Base-by-base conservation (phyloP, 2,329 filamentous ascomycete genomes). In the Colletotrichum sp. region DNA sequence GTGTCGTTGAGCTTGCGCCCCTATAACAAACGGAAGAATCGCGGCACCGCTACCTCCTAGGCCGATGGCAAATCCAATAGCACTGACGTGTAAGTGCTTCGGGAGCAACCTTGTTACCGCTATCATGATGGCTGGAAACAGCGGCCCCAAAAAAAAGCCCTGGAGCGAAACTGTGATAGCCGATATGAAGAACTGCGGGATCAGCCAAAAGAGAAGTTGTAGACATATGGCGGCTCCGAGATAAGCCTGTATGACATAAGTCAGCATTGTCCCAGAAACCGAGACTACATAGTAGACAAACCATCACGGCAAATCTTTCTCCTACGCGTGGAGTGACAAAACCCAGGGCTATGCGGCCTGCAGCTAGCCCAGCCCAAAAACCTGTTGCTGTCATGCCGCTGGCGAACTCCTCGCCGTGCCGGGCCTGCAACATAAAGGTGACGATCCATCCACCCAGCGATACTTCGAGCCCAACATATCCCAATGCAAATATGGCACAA, bases 281-380 rank as follows among this genome's bases (percentile, higher is more conserved):
- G 32, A n/a, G 6, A 15, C 16, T 22, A 7, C 13, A 18, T 7
- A 9, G 6, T 15, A 9, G 7, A 66, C 70, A 7, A 8, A 71
- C 70, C 48, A 60, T 60, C 12, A 71, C 62, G 3, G 70, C 70
- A 10, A 48, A 58, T 16, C 48, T 39, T 18, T 66, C 61, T 16
- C 70, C 70, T 22, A 95, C 86, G 2, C 89, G 87, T 2, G 93
- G 92, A 2, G 95, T 97, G 4, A 96, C 87, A 78, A 97, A 97
- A 0, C 94, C 94, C 15, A 97, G 84, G 1, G 93, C 82, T 4
- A 97, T 86, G 2, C 95, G 88, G 0, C 95, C 95, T 0, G 95
- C 83, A 0, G 95, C 96, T 77, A 97, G 88, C 0, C 95, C 95
- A 52, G 95, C 89, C 95, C 95, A 98, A 85, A 96, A 97, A 0